Evolutionary conservation across 148 eudicot species (phyloP).

Genomic region (Vaccinium vitisidaea): DNA sequence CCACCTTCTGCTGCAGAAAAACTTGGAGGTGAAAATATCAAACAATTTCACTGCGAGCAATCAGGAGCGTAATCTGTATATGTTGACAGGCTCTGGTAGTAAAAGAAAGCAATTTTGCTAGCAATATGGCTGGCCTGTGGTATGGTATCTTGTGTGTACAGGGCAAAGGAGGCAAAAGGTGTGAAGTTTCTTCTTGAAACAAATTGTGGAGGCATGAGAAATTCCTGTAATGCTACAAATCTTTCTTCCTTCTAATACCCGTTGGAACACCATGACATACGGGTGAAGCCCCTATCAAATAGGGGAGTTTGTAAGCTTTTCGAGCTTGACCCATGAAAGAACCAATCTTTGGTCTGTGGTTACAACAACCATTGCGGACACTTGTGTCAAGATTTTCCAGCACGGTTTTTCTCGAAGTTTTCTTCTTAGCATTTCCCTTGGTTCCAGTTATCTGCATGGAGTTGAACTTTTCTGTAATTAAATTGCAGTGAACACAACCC

Average conservation of each 20-base stretch:
- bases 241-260: conserved; percentile 56
- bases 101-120: neutral
- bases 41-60: neutral
- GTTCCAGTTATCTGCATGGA: conserved; percentile 38
- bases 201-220: neutral
- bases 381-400: conserved; percentile 14
- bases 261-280: conserved; percentile 97
- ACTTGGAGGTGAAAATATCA: no score
- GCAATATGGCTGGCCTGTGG: neutral
- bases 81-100: neutral
- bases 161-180: neutral
- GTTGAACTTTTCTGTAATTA: conserved; percentile 43
- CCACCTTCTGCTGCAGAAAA: neutral
- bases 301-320: conserved; percentile 64
- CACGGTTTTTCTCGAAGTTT: conserved; percentile 35
- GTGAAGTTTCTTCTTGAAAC: neutral
- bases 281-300: conserved; percentile 82
- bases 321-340: conserved; percentile 77
- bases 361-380: conserved; percentile 31
- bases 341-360: conserved; percentile 69
- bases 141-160: neutral
- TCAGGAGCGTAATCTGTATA: neutral
- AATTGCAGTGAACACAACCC: conserved; percentile 58
- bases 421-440: conserved; percentile 43
- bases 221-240: conserved; percentile 15